Base-by-base conservation (phyloP, 257 asterid genomes). In the Jacaranda mimosifolia region DNA sequence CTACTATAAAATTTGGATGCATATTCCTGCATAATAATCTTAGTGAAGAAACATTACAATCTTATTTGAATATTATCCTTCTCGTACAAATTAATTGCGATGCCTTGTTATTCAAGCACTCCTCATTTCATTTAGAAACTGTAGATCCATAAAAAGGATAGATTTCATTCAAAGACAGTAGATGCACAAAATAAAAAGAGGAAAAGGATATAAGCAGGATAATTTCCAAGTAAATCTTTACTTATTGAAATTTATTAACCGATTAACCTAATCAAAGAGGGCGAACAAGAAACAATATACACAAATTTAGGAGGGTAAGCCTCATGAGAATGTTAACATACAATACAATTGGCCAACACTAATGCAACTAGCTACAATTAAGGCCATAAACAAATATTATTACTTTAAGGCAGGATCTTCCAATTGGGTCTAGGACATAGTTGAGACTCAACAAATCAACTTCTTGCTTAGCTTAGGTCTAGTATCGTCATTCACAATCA, bases 251-350 rank as follows among this genome's bases (percentile, higher is more conserved):
- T 39, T 2, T 68, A 60, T 2, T 43, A 12, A 48, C 19, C 53
- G 48, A 65, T 66, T 52, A 59, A 74, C 32, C 55, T 32, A 75
- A 58, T 74, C 72, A 79, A 79, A 69, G 26, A 57, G 49, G 75
- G 35, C 26, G n/a, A 43, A 46, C 40, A 71, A 35, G 42, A 70
- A 38, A 77, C 17, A 17, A 52, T 35, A 17, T 55, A 12, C 0
- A 17, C 49, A 60, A 56, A 45, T 49, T 58, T 12, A 9, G 72
- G 68, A 77, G 13, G 39, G 46, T 18, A 62, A 49, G 53, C 73
- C 51, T 18, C 7, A 42, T 45, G 38, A 53, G 40, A 32, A 26
- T 65, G 48, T 63, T 19, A 35, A 66, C 15, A 26, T 26, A 26
- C 32, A n/a, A 15, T 65, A 59, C 48, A 72, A 11, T 48, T 21